Evolutionary conservation across 2,329 filamentous ascomycete species (phyloP), one percentile per base, ranked within the genome.

Genomic region (Hymenoscyphus linearis): DNA sequence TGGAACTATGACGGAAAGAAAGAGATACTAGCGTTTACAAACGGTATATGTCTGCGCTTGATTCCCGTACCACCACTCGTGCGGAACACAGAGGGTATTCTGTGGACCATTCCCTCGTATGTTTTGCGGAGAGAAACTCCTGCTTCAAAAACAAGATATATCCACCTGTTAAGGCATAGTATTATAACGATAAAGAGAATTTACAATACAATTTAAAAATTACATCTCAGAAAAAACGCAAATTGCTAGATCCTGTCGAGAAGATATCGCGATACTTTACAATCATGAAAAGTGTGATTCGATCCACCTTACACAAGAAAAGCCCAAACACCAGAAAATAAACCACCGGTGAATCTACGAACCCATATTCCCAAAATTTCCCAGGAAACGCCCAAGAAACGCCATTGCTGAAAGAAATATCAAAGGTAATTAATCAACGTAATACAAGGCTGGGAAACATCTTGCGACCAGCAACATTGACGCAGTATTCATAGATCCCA

Each of bases 401-500:
- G 44, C 40, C 44, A 36, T 52, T 58, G 27, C 25, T 12, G 50
- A 26, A 22, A n/a, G n/a, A 27, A 27, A 44, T 10, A 18, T 31
- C 53, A 22, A 25, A n/a, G 13, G n/a, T n/a, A n/a, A n/a, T n/a
- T n/a, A 50, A 35, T 69, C 52, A 86, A 63, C 81, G 79, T 72
- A 83, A 75, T 52, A 77, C 76, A 65, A 85, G 75, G 64, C 80
- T 82, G 2, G 85, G 82, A 64, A 79, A 82, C 35, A 80, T 75
- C 73, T 85, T 89, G 62, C 89, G 80, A 60, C 77, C 79, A 55
- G 82, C 78, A 18, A 86, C 68, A 70, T 91, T 86, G 65, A 93
- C 80, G 36, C 80, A 82, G 68, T 90, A 85, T 74, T 92, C 88
- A 69, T 90, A 90, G 59, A 93, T 87, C 60, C 89, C 89, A 66